Evolutionary conservation across 805 yeast species (phyloP).

Genomic region (Barnettozyma vustinii): DNA sequence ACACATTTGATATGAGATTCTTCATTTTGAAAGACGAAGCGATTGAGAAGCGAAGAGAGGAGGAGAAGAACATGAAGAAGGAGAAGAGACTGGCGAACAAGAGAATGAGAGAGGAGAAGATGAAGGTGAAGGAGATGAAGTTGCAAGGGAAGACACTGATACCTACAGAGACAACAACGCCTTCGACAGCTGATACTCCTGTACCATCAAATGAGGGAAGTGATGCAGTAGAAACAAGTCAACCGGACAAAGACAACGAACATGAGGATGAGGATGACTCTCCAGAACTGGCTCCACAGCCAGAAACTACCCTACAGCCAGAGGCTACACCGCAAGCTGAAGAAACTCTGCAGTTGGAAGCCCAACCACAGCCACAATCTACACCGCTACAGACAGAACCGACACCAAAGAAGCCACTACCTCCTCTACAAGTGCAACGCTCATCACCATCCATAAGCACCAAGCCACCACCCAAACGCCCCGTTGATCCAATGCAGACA

Average conservation of each 20-base stretch:
- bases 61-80: conserved; percentile 34
- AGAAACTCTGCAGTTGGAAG: background rate
- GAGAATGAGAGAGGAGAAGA: conserved; percentile 10
- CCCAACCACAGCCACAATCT: background rate
- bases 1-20: conserved; percentile 65
- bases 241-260: background rate
- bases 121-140: background rate
- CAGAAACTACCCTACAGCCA: conserved; percentile 3
- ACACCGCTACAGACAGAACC: background rate
- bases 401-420: conserved; percentile 10
- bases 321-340: background rate
- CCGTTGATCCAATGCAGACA: conserved; percentile 41
- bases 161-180: background rate
- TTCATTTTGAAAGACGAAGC: conserved; percentile 84
- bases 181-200: background rate
- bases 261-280: conserved; percentile 10
- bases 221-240: background rate
- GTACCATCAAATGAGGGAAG: background rate
- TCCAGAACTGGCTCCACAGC: conserved; percentile 2
- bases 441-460: conserved; percentile 1
- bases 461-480: conserved; percentile 23
- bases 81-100: conserved; percentile 32
- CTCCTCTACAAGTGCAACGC: conserved; percentile 13
- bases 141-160: background rate
- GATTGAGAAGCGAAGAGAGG: conserved; percentile 44